Evolutionary conservation across 2,329 filamentous ascomycete genomes (phyloP).

Genomic region (Fusarium sp.): DNA sequence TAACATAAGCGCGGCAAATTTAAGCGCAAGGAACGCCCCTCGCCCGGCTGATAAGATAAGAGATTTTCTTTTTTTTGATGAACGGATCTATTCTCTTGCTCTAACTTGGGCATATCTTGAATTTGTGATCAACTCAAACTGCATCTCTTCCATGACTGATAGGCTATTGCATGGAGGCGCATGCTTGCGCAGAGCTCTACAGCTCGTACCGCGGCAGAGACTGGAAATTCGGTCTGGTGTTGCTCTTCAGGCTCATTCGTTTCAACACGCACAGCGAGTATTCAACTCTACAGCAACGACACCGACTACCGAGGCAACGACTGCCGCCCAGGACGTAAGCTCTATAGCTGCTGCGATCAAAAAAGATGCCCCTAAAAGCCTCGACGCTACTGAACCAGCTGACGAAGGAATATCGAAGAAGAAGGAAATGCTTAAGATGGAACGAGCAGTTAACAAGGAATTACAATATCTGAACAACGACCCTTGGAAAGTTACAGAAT

Average conservation of each 20-base stretch:
- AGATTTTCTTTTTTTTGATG: conserved; percentile 2
- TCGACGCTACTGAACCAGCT: conserved; percentile 27
- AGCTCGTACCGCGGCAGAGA: conserved; percentile 26
- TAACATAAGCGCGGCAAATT: conserved; percentile 20
- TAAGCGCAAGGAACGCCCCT: conserved; percentile 19
- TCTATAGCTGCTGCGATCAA: neutral
- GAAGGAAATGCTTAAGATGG: conserved; percentile 47
- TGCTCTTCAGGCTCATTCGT: conserved; percentile 15
- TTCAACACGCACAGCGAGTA: conserved; percentile 21
- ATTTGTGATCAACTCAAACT: neutral
- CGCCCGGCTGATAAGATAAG: conserved; percentile 46
- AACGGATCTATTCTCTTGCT: neutral
- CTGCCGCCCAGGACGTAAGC: neutral
- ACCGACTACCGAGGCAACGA: conserved; percentile 8
- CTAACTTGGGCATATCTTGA: neutral
- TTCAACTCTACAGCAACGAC: conserved; percentile 30
- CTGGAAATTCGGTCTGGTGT: conserved; percentile 8
- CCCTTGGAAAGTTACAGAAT: conserved; percentile 77
- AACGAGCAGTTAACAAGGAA: conserved; percentile 64
- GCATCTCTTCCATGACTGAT: conserved; percentile 41
- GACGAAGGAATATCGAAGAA: conserved; percentile 31
- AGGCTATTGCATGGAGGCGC: conserved; percentile 46
- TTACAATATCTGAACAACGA: conserved; percentile 72
- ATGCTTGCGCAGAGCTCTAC: conserved; percentile 47
- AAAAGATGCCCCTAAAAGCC: conserved; percentile 41